These are phyloP conservation scores for Triangularia verruculosa DNA, from an alignment of 2,329 filamentous ascomycete species.

Conservation along the genomic window DNA sequence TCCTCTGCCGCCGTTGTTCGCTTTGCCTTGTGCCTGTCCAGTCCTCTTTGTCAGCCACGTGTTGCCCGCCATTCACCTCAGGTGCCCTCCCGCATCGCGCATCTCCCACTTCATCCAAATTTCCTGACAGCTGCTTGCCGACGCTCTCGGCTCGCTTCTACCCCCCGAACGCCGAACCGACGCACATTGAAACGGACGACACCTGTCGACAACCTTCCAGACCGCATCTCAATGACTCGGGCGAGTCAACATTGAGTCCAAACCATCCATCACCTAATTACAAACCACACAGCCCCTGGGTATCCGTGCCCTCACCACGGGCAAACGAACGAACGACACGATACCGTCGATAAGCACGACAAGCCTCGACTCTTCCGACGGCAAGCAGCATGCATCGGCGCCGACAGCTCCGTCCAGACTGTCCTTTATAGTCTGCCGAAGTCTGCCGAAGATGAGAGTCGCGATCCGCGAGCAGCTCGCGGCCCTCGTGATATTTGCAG, in stretches of 20 bases:
- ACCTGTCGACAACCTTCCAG: not conserved
- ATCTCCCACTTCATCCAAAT: not conserved
- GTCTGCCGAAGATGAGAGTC: conserved; percentile 64
- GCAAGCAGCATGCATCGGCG: conserved; percentile 20
- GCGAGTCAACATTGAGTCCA: not conserved
- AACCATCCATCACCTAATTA: not conserved
- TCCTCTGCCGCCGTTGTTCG: too few species aligned
- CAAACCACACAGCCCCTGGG: too few species aligned
- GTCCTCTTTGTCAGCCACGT: not conserved
- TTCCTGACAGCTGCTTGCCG: not conserved
- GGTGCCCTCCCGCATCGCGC: too few species aligned
- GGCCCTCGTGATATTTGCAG: conserved; percentile 71
- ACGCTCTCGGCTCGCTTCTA: not conserved
- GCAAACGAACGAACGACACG: not conserved
- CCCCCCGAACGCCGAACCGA: not conserved
- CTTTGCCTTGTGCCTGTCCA: not conserved
- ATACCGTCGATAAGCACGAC: not conserved
- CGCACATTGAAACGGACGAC: not conserved
- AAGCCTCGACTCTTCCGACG: conserved; percentile 3
- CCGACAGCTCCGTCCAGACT: conserved; percentile 11
- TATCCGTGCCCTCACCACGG: not conserved
- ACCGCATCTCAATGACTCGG: not conserved
- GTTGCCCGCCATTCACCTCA: too few species aligned
- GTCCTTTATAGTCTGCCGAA: conserved; percentile 16
- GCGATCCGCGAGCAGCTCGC: conserved; percentile 86